Evolutionary conservation across 805 yeast species (phyloP), one percentile per base, ranked within the genome.

Genomic region (Spathaspora arborariae): DNA sequence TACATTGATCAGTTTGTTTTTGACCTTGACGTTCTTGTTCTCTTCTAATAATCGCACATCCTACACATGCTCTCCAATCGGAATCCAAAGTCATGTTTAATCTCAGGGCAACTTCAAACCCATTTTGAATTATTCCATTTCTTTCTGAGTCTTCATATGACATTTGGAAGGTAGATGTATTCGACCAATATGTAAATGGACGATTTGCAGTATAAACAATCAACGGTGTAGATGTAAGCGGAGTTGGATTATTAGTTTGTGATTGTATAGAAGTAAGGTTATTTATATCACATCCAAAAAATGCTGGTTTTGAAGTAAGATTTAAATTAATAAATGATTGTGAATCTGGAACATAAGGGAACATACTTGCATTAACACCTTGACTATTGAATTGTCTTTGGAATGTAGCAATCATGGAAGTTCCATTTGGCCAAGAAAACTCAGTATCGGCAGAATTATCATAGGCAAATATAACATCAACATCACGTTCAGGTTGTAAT

Each of bases 41-140:
- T 60, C 96, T 79, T 67, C 87, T 82, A 47, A 88, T 74, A 40
- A 88, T 75, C 5, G 95, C 96, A 72, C 96, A 88, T 2, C 88
- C 88, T 42, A 88, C 77, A 70, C 96, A 88, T 3, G 81, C 78
- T 37, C 78, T 70, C 84, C 88, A 88, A 30, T 84, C 80, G 5
- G 68, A 59, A 52, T 86, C 94, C 21, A 81, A 59, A 7, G 95
- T 82, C 36, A 81, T 66, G 59, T 87, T 88, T 46, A 72, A 70
- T 57, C 84, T 76, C 0, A 90, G 72, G 5, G 83, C 78, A n/a
- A 79, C 73, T 56, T 85, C 88, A 58, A 80, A 85, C 3, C 96
- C 96, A 60, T 88, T 89, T 51, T 72, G 62, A 46, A 89, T 78
- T 74, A 88, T 78, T 0, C 74, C 69, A 35, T 72, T 63, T 53